These are phyloP conservation scores for Citrullus colocynthis DNA, from an alignment of 306 rosid species.

Conservation along the genomic window DNA sequence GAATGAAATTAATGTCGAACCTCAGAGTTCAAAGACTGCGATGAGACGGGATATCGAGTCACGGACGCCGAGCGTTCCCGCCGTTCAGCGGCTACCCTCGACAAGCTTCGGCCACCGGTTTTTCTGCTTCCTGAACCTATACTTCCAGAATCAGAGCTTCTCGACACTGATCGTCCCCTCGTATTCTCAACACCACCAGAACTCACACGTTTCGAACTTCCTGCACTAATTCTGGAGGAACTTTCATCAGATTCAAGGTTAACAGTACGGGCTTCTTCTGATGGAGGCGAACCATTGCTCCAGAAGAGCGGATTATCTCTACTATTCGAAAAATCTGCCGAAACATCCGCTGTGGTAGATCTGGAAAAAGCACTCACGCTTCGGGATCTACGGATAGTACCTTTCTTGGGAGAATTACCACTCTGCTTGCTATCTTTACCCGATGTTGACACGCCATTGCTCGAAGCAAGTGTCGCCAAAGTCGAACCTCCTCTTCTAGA, in stretches of 20 bases:
- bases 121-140: constrained; percentile 18
- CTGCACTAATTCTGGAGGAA: not conserved
- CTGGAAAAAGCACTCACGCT: constrained; percentile 74
- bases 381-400: constrained; percentile 55
- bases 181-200: constrained; percentile 6
- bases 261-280: constrained; percentile 8
- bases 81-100: constrained; percentile 33
- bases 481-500: constrained; percentile 39
- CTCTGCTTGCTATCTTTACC: constrained; percentile 16
- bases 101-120: constrained; percentile 26
- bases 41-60: constrained; percentile 42
- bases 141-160: constrained; percentile 14
- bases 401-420: constrained; percentile 15
- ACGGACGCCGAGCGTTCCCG: constrained; percentile 57
- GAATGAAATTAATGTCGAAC: constrained; percentile 12
- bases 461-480: constrained; percentile 10
- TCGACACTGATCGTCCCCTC: constrained; percentile 37
- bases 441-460: not conserved
- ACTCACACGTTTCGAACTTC: constrained; percentile 3
- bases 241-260: constrained; percentile 4
- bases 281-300: constrained; percentile 13
- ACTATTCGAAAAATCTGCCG: constrained; percentile 54
- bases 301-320: constrained; percentile 80
- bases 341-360: constrained; percentile 10
- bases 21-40: constrained; percentile 45